Conservation (phyloP, 192 early-diverging fungal genomes). For the Allomyces macrogynus region DNA sequence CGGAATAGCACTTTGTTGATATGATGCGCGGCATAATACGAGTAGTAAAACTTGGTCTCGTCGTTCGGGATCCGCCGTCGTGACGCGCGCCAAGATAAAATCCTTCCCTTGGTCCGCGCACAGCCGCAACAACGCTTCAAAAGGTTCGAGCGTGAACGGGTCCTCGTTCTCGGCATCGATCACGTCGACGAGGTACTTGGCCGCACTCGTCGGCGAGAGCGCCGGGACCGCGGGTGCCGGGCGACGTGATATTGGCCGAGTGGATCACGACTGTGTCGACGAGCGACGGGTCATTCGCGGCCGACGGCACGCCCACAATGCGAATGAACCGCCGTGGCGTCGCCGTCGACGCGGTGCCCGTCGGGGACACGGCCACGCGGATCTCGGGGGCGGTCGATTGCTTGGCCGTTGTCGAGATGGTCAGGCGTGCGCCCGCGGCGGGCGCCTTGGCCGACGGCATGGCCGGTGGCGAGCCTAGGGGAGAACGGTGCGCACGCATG, state of each 20-base stretch:
- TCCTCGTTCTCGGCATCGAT: conserved; percentile 44
- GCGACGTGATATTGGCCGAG: background rate
- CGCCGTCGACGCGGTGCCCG: too few relatives aligned
- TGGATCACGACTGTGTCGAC: background rate
- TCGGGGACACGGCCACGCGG: too few relatives aligned
- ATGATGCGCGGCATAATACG: conserved; percentile 47
- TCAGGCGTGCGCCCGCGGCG: too few relatives aligned
- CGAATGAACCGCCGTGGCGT: background rate
- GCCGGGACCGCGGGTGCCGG: background rate
- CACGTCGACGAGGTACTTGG: conserved; percentile 18
- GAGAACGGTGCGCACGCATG: too few relatives aligned
- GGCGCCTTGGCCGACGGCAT: too few relatives aligned
- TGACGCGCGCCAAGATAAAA: conserved; percentile 46
- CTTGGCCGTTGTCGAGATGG: too few relatives aligned
- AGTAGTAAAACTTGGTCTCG: conserved; percentile 30
- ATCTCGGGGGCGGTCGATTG: too few relatives aligned
- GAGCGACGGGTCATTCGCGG: background rate
- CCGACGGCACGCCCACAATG: background rate
- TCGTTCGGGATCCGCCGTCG: conserved; percentile 42
- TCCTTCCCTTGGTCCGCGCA: conserved; percentile 36
- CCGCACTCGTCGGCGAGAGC: background rate
- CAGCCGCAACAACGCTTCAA: conserved; percentile 29
- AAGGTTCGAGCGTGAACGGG: conserved; percentile 49
- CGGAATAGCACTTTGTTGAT: conserved; percentile 58
- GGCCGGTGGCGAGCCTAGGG: too few relatives aligned